Percentiles rank a stretch among this genome's conserved stretches.
Conservation (phyloP, 225 moss, liverwort and hornwort genomes). For the Antitrichia curtipendula region DNA sequence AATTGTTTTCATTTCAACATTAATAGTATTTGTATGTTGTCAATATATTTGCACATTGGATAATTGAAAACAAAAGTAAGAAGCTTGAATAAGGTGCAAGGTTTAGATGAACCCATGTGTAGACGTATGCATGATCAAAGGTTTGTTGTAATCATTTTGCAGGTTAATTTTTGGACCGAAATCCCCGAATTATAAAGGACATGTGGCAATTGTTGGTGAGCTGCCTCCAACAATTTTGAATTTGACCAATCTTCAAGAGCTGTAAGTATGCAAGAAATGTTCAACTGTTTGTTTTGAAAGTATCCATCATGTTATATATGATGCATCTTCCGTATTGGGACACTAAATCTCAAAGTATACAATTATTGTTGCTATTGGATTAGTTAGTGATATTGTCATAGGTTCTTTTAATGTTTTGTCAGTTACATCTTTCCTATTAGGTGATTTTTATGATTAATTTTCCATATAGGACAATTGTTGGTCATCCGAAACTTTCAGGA, state of each 20-base stretch:
- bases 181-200: not conserved
- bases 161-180: not conserved
- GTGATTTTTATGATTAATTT: not conserved
- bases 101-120: not conserved
- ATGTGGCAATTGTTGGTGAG: not conserved
- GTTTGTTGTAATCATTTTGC: not conserved
- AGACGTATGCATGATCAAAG: not conserved
- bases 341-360: not conserved
- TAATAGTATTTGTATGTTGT: not conserved
- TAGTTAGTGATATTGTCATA: not conserved
- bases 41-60: too few species aligned
- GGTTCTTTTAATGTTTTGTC: not conserved
- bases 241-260: not conserved
- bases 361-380: not conserved
- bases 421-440: not conserved
- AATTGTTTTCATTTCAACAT: too few species aligned
- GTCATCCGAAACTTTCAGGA: not conserved
- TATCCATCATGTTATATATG: not conserved
- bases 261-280: not conserved
- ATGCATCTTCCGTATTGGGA: not conserved
- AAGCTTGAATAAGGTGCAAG: not conserved
- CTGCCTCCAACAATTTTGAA: not conserved
- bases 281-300: not conserved
- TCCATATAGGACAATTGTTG: not conserved
- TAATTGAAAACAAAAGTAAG: not conserved